A percentile compares a stretch with the other conserved stretches of the same genome.
These are phyloP conservation scores for Pleurostoma richardsiae DNA, from an alignment of 2,329 filamentous ascomycete species.

Conservation along the genomic window DNA sequence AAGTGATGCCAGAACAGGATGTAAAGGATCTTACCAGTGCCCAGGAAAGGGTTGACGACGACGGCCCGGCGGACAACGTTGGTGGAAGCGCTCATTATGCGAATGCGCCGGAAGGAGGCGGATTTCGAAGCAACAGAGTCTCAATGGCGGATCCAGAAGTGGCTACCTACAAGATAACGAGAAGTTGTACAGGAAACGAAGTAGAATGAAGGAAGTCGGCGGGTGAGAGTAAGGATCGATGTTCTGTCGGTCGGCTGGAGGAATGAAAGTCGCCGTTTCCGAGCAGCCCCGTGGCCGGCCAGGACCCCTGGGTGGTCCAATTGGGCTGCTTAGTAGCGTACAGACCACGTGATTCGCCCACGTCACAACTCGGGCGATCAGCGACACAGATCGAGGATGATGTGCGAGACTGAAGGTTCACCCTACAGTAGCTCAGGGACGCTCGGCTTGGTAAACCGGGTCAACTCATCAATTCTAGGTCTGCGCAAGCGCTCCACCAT, in stretches of 20 bases:
- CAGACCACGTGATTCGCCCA: too few species aligned
- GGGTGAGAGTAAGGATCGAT: slow-evolving; percentile 6
- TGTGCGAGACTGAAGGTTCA: too few species aligned
- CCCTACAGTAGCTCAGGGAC: too few species aligned
- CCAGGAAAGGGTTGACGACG: slow-evolving; percentile 46
- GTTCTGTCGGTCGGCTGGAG: background rate
- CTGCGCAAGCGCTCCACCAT: too few species aligned
- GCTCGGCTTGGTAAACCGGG: too few species aligned
- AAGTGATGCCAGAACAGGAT: background rate
- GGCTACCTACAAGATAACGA: background rate
- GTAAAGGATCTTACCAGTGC: slow-evolving; percentile 33
- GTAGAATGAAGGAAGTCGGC: background rate
- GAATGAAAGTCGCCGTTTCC: background rate
- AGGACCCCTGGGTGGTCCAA: too few species aligned
- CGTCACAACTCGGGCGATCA: too few species aligned
- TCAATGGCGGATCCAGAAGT: background rate
- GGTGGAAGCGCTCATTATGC: slow-evolving; percentile 50
- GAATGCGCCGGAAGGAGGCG: background rate
- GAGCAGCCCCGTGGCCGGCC: too few species aligned
- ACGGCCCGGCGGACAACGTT: slow-evolving; percentile 50
- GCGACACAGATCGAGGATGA: too few species aligned
- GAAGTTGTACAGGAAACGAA: background rate
- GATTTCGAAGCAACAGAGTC: background rate
- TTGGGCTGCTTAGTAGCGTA: too few species aligned
- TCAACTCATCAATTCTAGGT: too few species aligned